Evolutionary conservation across 73 alveolate genomes (phyloP).

Genomic region (Effrenium voratum): DNA sequence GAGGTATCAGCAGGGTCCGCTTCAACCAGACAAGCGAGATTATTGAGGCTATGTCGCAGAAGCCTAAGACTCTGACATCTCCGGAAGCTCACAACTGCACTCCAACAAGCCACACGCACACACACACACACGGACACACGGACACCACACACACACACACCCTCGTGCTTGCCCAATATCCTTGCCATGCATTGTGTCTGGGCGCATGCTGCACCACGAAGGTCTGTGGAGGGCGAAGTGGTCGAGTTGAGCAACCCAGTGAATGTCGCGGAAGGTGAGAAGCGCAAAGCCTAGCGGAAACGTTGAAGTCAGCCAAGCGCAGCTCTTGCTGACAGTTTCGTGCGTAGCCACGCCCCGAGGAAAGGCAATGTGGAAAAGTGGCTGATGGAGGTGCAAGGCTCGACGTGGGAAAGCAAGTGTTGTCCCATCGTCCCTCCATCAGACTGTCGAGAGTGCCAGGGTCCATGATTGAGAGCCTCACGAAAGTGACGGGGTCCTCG

Average conservation of each 20-base stretch:
- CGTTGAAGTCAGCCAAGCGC: background rate
- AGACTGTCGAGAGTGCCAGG: slow-evolving; percentile 1
- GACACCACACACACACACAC: background rate
- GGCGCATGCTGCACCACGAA: background rate
- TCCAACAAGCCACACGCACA: background rate
- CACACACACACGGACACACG: background rate
- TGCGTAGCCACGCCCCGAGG: background rate
- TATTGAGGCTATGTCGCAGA: slow-evolving; percentile 95
- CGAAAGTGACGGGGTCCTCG: slow-evolving; percentile 71
- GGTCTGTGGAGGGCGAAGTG: slow-evolving; percentile 94
- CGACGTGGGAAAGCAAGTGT: background rate
- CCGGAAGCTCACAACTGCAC: background rate
- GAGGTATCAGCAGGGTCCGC: slow-evolving; percentile 98
- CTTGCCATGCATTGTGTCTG: background rate
- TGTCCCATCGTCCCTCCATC: background rate
- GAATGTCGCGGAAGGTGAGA: slow-evolving; percentile 96
- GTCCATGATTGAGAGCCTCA: slow-evolving; percentile 79
- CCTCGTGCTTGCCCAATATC: background rate
- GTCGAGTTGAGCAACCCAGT: slow-evolving; percentile 74
- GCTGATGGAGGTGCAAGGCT: slow-evolving; percentile 97
- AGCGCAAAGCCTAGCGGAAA: slow-evolving; percentile 47
- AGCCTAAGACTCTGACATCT: background rate
- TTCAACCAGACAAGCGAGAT: slow-evolving; percentile 96
- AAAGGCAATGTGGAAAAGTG: slow-evolving; percentile 99
- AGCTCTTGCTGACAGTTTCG: too few relatives aligned